Conservation (phyloP, 306 rosid species). For the Erythrophleum fordii region DNA sequence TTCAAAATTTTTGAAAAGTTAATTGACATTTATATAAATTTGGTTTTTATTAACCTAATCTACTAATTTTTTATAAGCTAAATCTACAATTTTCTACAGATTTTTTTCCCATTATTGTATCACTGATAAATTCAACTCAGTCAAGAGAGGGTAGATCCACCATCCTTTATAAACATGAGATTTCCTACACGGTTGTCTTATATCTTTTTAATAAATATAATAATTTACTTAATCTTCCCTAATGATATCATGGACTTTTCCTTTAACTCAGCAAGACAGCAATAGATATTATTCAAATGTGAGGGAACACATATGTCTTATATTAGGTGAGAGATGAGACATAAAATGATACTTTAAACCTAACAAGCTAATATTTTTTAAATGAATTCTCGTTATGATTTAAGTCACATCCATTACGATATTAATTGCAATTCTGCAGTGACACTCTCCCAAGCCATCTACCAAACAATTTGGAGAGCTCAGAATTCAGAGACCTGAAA, state of each 20-base stretch:
- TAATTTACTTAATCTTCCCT: not conserved
- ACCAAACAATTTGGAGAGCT: not conserved
- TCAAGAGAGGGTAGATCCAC: not conserved
- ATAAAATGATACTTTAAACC: not conserved
- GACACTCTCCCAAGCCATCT: not conserved
- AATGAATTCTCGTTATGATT: not conserved
- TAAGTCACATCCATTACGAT: not conserved
- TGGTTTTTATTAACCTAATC: not conserved
- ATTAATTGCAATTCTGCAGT: not conserved
- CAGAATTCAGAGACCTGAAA: conserved; percentile 15
- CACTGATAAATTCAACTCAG: no score
- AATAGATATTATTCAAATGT: no score
- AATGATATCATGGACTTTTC: not conserved
- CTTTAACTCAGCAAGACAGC: no score
- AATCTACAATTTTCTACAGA: no score
- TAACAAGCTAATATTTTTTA: no score
- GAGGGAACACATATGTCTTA: no score
- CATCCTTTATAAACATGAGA: no score
- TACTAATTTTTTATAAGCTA: no score
- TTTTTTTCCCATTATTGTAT: not conserved
- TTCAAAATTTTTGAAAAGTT: not conserved
- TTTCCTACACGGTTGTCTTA: not conserved
- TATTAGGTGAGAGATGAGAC: no score
- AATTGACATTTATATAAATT: no score
- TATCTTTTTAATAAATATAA: not conserved